These are phyloP conservation scores for Cyanidiococcus yangmingshanensis DNA, from an alignment of 23 red algal species.

Conservation along the genomic window DNA sequence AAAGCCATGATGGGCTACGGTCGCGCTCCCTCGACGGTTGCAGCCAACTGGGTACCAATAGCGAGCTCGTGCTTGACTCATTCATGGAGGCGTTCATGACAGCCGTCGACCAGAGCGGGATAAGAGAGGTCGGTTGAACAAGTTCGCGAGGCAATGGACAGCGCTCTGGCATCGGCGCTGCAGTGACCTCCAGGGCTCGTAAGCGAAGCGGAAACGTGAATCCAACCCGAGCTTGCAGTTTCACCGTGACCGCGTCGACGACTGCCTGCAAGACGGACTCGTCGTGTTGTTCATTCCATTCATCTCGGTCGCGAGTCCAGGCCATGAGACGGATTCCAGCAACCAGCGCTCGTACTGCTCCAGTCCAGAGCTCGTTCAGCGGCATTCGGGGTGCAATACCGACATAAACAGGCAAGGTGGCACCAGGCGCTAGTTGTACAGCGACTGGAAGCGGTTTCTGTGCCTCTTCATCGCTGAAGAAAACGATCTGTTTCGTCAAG, in stretches of 20 bases:
- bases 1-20: neutral
- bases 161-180: too few species aligned
- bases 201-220: neutral
- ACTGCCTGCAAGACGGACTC: conserved; percentile 5
- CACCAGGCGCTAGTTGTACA: conserved; percentile 19
- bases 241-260: conserved; percentile 23
- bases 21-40: neutral
- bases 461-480: conserved; percentile 3
- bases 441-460: neutral
- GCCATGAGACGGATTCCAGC: conserved; percentile 20
- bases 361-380: neutral
- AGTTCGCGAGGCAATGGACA: too few species aligned
- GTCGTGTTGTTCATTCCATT: neutral
- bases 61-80: too few species aligned
- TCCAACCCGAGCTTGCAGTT: conserved; percentile 16
- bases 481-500: conserved; percentile 25
- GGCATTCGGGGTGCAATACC: conserved; percentile 25
- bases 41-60: too few species aligned
- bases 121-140: too few species aligned
- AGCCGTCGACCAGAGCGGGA: too few species aligned
- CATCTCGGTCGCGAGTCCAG: neutral
- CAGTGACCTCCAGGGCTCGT: neutral
- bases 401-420: neutral
- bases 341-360: conserved; percentile 8
- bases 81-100: too few species aligned